Percentiles rank a stretch among this genome's conserved stretches.
Evolutionary conservation across 345 rosid species (phyloP).

Genomic region (Cochlearia excelsa): DNA sequence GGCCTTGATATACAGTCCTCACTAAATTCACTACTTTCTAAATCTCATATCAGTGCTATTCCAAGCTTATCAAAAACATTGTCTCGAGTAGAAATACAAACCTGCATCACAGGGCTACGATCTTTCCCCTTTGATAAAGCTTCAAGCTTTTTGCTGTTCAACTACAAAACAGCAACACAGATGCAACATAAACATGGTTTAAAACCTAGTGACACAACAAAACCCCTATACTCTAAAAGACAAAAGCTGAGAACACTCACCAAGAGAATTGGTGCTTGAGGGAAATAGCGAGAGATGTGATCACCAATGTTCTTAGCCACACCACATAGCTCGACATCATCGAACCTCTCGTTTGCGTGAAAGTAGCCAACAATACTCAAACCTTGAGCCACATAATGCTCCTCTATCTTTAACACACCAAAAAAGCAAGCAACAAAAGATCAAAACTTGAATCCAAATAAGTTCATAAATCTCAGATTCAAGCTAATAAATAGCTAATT

Average conservation of each 20-base stretch:
- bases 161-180: conserved; percentile 39
- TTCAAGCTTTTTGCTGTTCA: conserved; percentile 84
- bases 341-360: conserved; percentile 89
- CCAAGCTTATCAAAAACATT: too few species aligned
- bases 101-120: conserved; percentile 75
- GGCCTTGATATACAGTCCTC: neutral
- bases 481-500: neutral
- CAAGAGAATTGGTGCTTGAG: conserved; percentile 73
- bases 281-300: conserved; percentile 81
- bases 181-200: conserved; percentile 5
- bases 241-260: conserved; percentile 35
- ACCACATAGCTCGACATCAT: conserved; percentile 64
- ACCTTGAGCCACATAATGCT: conserved; percentile 68
- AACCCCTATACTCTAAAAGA: neutral
- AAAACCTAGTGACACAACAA: neutral
- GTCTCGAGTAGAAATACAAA: conserved; percentile 35
- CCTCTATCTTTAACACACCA: conserved; percentile 58
- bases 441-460: neutral
- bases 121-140: conserved; percentile 62
- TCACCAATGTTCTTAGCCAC: conserved; percentile 88
- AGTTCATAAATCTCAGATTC: conserved; percentile 5
- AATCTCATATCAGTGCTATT: too few species aligned
- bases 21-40: neutral
- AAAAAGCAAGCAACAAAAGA: conserved; percentile 20
- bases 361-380: conserved; percentile 80